Percentiles rank a stretch among this genome's conserved stretches.
phyloP scores from a whole-genome alignment of 495 filamentous ascomycete species.

The Hypoxylon crocopeplum region DNA sequence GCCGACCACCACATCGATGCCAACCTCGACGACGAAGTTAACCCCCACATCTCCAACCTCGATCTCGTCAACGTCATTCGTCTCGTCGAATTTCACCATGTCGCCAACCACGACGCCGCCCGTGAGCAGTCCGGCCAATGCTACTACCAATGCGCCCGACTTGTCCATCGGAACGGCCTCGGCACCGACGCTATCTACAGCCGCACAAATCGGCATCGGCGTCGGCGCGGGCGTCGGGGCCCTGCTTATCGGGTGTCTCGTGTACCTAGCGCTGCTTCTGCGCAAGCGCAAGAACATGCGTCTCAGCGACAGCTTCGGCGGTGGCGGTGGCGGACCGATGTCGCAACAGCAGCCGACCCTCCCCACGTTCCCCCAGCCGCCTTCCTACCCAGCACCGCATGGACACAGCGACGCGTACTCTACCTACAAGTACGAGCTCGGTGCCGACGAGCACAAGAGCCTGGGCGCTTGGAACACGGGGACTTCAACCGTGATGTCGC shows the following conservation, averaged over 20 bases:
- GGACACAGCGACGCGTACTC: too few relatives aligned
- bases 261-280: constrained; percentile 16
- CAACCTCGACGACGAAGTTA: too few relatives aligned
- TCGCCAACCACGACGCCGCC: constrained; percentile 13
- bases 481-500: too few relatives aligned
- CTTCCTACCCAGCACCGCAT: too few relatives aligned
- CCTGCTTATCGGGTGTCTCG: constrained; percentile 31
- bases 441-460: too few relatives aligned
- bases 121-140: constrained; percentile 39
- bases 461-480: too few relatives aligned
- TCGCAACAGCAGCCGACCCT: neutral
- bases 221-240: constrained; percentile 50
- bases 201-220: constrained; percentile 54
- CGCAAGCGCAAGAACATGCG: constrained; percentile 17
- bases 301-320: neutral
- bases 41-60: neutral
- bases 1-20: too few relatives aligned
- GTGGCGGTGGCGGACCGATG: too few relatives aligned
- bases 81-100: neutral
- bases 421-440: too few relatives aligned
- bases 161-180: constrained; percentile 34
- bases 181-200: constrained; percentile 37
- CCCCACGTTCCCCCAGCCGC: neutral
- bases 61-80: constrained; percentile 38
- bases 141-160: constrained; percentile 28